A percentile compares a stretch with the other conserved stretches of the same genome.
phyloP scores from a whole-genome alignment of 345 rosid genomes.

The Anacardium occidentale region DNA sequence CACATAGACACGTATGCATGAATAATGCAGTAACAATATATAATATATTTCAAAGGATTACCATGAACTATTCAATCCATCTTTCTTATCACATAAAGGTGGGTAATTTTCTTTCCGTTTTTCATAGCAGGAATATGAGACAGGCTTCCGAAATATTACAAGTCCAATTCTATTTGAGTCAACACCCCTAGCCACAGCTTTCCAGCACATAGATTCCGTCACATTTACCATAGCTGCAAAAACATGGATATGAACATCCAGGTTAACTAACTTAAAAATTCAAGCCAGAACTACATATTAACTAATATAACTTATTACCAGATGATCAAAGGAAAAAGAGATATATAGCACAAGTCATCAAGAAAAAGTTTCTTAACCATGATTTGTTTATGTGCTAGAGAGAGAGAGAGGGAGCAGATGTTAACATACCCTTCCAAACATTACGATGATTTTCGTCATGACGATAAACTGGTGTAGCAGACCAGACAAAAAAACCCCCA shows the following conservation, averaged over 20 bases:
- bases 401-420: slow-evolving; percentile 5
- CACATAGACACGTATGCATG: background rate
- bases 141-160: slow-evolving; percentile 81
- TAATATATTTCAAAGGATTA: slow-evolving; percentile 29
- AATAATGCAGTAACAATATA: background rate
- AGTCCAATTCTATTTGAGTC: slow-evolving; percentile 74
- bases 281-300: background rate
- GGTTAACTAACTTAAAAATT: slow-evolving; percentile 15
- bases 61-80: slow-evolving; percentile 57
- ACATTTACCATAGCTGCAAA: slow-evolving; percentile 74
- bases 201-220: slow-evolving; percentile 85
- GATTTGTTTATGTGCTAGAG: background rate
- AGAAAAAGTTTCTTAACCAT: background rate
- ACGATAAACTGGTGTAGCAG: slow-evolving; percentile 89
- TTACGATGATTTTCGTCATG: slow-evolving; percentile 56
- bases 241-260: background rate
- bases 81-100: slow-evolving; percentile 59
- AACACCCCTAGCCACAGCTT: slow-evolving; percentile 55
- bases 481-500: slow-evolving; percentile 94
- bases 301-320: background rate
- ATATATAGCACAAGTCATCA: background rate
- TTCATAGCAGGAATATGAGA: slow-evolving; percentile 63
- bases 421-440: slow-evolving; percentile 63
- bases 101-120: slow-evolving; percentile 49
- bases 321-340: background rate